phyloP scores from a whole-genome alignment of 495 filamentous ascomycete species.

The Aspergillus sparsus region DNA sequence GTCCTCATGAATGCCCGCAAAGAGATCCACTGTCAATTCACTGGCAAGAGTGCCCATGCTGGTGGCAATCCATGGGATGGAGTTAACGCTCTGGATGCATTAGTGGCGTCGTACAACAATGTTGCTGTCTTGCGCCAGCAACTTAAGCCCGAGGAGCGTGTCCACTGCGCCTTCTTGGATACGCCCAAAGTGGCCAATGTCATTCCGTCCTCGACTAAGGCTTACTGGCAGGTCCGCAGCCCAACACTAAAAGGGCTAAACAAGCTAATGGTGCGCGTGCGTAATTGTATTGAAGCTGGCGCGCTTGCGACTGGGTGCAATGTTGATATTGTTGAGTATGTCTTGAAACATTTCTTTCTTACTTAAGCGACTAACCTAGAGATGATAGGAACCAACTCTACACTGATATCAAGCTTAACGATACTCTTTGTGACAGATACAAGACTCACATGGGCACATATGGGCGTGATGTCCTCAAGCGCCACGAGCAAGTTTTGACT shows the following conservation, averaged over 20 bases:
- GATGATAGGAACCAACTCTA: slow-evolving; percentile 46
- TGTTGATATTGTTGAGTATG: slow-evolving; percentile 48
- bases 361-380: too few species aligned
- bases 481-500: slow-evolving; percentile 48
- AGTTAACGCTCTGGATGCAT: slow-evolving; percentile 63
- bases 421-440: slow-evolving; percentile 55
- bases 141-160: slow-evolving; percentile 59
- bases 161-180: slow-evolving; percentile 59
- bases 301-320: slow-evolving; percentile 61
- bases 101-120: slow-evolving; percentile 63
- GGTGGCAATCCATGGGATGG: slow-evolving; percentile 66
- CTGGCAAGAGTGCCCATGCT: slow-evolving; percentile 50
- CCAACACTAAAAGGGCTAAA: slow-evolving; percentile 47
- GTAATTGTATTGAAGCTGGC: slow-evolving; percentile 60
- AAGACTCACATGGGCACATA: slow-evolving; percentile 52
- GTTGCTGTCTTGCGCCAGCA: slow-evolving; percentile 64
- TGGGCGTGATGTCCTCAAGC: slow-evolving; percentile 46
- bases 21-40: slow-evolving; percentile 38
- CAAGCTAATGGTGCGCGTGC: slow-evolving; percentile 51
- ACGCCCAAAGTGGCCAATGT: slow-evolving; percentile 63
- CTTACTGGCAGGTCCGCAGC: slow-evolving; percentile 55
- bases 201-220: slow-evolving; percentile 58
- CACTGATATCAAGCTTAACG: slow-evolving; percentile 62
- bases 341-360: background rate
- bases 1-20: slow-evolving; percentile 43